These are phyloP conservation scores for Hymenoscyphus occultus DNA, from an alignment of 2,329 filamentous ascomycete genomes.

Conservation along the genomic window DNA sequence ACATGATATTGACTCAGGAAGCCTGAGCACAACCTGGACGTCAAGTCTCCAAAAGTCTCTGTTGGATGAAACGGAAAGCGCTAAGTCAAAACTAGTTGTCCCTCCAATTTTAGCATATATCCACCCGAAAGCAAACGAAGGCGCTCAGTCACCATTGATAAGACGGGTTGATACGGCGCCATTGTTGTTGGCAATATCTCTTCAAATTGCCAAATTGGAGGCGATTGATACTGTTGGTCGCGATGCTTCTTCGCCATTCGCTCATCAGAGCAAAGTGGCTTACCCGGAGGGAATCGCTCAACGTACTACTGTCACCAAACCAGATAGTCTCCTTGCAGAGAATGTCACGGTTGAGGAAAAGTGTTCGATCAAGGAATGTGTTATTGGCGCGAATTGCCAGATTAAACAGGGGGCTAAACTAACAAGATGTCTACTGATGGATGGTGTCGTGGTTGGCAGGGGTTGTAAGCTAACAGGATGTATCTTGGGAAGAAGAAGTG, in stretches of 20 bases:
- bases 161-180: constrained; percentile 85
- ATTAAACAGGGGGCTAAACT: constrained; percentile 84
- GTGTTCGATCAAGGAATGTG: constrained; percentile 85
- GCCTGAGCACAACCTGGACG: constrained; percentile 35
- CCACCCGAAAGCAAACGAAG: constrained; percentile 52
- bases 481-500: constrained; percentile 76
- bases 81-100: constrained; percentile 41
- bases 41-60: constrained; percentile 23
- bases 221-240: constrained; percentile 61
- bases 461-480: constrained; percentile 84
- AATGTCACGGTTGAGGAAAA: constrained; percentile 89
- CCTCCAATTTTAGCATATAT: constrained; percentile 81
- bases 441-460: constrained; percentile 80
- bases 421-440: constrained; percentile 88
- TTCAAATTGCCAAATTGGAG: constrained; percentile 83
- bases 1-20: constrained; percentile 32
- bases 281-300: constrained; percentile 79
- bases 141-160: constrained; percentile 58
- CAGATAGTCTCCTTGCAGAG: constrained; percentile 79
- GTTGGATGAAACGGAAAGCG: constrained; percentile 16
- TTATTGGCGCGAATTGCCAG: constrained; percentile 83
- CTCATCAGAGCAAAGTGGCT: constrained; percentile 75
- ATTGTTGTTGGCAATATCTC: constrained; percentile 75
- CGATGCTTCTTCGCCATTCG: constrained; percentile 64
- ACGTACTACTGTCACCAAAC: constrained; percentile 76